Evolutionary conservation across 371 early-diverging fungal genomes (phyloP).

Genomic region (Mortierella polycephala): DNA sequence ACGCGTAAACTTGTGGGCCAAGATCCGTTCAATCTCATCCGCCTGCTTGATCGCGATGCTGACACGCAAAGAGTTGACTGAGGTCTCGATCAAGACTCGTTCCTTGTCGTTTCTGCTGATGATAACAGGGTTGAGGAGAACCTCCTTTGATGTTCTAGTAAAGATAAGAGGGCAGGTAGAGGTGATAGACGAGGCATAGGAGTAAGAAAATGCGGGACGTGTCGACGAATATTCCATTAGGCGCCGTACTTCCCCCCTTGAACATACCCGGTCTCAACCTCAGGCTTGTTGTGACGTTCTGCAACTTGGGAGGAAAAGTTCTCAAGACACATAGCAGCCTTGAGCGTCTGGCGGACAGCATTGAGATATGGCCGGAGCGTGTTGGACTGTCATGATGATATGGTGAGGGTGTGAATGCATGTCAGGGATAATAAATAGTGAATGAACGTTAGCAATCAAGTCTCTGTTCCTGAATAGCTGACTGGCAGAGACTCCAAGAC

Average conservation of each 20-base stretch:
- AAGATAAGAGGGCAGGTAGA: background rate
- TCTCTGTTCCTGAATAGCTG: too few species aligned
- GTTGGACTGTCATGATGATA: constrained; percentile 79
- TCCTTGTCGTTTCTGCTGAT: constrained; percentile 97
- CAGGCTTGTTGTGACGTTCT: constrained; percentile 98
- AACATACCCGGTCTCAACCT: constrained; percentile 91
- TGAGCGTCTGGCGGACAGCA: constrained; percentile 93
- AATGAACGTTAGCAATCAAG: too few species aligned
- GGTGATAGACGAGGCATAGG: background rate
- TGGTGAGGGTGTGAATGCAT: background rate
- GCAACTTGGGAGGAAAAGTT: constrained; percentile 98
- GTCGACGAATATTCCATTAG: background rate
- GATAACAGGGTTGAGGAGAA: constrained; percentile 87
- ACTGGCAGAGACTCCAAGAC: too few species aligned
- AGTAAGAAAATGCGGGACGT: background rate
- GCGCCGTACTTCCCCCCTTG: background rate
- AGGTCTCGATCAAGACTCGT: constrained; percentile 91
- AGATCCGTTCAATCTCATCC: constrained; percentile 95
- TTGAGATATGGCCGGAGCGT: constrained; percentile 95
- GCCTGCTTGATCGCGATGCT: constrained; percentile 98
- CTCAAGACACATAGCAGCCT: constrained; percentile 94
- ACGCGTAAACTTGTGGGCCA: constrained; percentile 95
- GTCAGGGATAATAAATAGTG: too few species aligned
- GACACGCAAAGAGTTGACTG: constrained; percentile 94
- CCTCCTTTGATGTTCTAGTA: constrained; percentile 79